Conservation (phyloP, 2,329 filamentous ascomycete genomes). For the Ceratocystis smalleyi region DNA sequence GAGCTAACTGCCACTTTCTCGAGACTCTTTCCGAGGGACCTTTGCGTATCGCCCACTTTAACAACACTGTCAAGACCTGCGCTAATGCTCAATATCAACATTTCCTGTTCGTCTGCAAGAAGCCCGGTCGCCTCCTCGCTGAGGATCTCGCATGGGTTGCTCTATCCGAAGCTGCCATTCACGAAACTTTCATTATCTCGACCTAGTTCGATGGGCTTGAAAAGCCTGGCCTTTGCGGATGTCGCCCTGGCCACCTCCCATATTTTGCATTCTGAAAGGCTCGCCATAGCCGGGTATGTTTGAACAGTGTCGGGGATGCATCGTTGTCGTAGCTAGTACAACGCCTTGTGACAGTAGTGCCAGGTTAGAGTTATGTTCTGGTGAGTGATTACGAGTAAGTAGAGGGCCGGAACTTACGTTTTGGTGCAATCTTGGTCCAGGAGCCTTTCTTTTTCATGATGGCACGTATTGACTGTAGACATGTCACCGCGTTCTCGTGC, state of each 20-base stretch:
- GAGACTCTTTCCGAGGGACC: background rate
- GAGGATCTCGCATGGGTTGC: slow-evolving; percentile 23
- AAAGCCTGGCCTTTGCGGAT: slow-evolving; percentile 22
- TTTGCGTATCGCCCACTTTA: slow-evolving; percentile 15
- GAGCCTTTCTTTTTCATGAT: background rate
- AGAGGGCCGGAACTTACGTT: background rate
- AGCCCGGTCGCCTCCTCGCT: slow-evolving; percentile 22
- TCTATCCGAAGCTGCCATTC: slow-evolving; percentile 23
- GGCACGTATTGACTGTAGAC: background rate
- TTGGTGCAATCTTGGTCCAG: background rate
- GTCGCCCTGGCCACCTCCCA: slow-evolving; percentile 23
- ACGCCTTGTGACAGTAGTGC: background rate
- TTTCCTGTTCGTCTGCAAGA: slow-evolving; percentile 13
- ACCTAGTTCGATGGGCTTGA: slow-evolving; percentile 22
- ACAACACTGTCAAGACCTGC: slow-evolving; percentile 20
- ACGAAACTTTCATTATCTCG: slow-evolving; percentile 21
- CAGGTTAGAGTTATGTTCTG: background rate
- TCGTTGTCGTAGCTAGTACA: background rate
- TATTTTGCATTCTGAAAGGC: slow-evolving; percentile 20
- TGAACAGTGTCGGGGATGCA: slow-evolving; percentile 20
- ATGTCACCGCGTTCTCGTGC: background rate
- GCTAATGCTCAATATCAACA: slow-evolving; percentile 21
- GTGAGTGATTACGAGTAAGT: background rate
- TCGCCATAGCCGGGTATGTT: slow-evolving; percentile 20
- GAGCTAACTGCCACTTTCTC: background rate